phyloP scores from a whole-genome alignment of 2,329 filamentous ascomycete species.

The Lithohypha guttulata region DNA sequence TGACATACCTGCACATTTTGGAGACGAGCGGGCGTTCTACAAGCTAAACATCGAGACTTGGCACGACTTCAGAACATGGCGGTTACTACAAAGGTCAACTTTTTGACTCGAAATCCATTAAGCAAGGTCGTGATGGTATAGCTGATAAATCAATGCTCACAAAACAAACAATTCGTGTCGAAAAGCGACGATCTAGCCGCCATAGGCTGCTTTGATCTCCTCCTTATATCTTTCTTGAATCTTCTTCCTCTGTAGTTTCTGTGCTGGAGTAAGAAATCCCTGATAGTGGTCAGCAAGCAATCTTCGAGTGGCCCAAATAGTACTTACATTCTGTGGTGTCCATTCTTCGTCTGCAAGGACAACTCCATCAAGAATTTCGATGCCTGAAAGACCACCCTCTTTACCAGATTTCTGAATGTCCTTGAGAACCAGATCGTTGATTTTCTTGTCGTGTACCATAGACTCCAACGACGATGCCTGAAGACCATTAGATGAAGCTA shows the following conservation, averaged over 20 bases:
- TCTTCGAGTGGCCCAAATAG: neutral
- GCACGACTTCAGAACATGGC: too few species aligned
- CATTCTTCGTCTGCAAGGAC: constrained; percentile 78
- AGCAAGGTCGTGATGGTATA: too few species aligned
- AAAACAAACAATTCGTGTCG: too few species aligned
- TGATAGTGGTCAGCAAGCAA: constrained; percentile 25
- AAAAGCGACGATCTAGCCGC: constrained; percentile 11
- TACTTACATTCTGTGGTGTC: constrained; percentile 66
- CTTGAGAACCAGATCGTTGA: constrained; percentile 56
- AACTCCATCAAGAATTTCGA: constrained; percentile 67
- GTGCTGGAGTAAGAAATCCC: constrained; percentile 57
- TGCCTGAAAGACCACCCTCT: constrained; percentile 54
- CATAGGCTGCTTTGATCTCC: constrained; percentile 52
- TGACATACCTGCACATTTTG: too few species aligned
- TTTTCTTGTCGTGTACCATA: constrained; percentile 56
- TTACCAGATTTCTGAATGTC: constrained; percentile 56
- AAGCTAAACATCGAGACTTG: too few species aligned
- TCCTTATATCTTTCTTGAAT: constrained; percentile 52
- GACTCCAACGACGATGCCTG: constrained; percentile 54
- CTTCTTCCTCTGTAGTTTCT: constrained; percentile 61
- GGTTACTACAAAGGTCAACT: too few species aligned
- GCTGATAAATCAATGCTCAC: too few species aligned
- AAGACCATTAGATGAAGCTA: constrained; percentile 49
- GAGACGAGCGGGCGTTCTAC: too few species aligned
- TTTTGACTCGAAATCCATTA: too few species aligned